phyloP scores from a whole-genome alignment of 371 early-diverging fungal species.

The Mortierella sp. region DNA sequence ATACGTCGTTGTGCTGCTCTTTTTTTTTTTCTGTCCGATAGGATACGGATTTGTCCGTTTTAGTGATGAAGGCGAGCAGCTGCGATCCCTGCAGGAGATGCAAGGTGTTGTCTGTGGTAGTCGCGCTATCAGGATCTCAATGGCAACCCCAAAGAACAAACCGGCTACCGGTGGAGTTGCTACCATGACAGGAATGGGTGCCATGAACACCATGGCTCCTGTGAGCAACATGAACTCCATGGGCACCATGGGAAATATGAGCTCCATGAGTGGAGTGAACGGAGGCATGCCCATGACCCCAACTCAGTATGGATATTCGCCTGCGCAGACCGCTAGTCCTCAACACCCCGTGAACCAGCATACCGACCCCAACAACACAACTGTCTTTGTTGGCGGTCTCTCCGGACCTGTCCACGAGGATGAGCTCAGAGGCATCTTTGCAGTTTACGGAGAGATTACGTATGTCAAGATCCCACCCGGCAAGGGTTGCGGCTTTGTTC shows the following conservation, averaged over 20 bases:
- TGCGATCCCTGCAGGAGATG: slow-evolving; percentile 80
- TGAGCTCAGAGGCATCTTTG: slow-evolving; percentile 81
- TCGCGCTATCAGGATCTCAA: slow-evolving; percentile 81
- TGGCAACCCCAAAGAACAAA: slow-evolving; percentile 83
- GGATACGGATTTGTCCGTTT: slow-evolving; percentile 85
- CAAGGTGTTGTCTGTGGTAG: slow-evolving; percentile 75
- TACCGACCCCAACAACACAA: slow-evolving; percentile 90
- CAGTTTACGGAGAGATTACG: slow-evolving; percentile 87
- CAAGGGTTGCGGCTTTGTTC: slow-evolving; percentile 95
- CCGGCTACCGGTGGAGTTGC: slow-evolving; percentile 13
- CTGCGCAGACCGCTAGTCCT: slow-evolving; percentile 50
- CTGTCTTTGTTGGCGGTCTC: slow-evolving; percentile 95
- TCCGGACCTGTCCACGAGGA: slow-evolving; percentile 83
- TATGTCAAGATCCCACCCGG: slow-evolving; percentile 95
- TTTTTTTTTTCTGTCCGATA: slow-evolving; percentile 3
- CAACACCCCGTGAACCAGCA: slow-evolving; percentile 51
- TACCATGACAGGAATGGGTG: background rate
- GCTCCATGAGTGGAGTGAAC: slow-evolving; percentile 5
- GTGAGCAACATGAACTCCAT: slow-evolving; percentile 10
- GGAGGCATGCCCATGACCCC: slow-evolving; percentile 28
- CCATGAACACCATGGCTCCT: slow-evolving; percentile 18
- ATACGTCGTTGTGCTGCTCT: background rate
- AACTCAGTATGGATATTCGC: slow-evolving; percentile 55
- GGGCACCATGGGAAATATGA: background rate
- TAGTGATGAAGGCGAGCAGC: slow-evolving; percentile 70